Percentiles rank a stretch among this genome's conserved stretches.
These are phyloP conservation scores for Gardenia jasminoides DNA, from an alignment of 257 asterid genomes.

Conservation along the genomic window DNA sequence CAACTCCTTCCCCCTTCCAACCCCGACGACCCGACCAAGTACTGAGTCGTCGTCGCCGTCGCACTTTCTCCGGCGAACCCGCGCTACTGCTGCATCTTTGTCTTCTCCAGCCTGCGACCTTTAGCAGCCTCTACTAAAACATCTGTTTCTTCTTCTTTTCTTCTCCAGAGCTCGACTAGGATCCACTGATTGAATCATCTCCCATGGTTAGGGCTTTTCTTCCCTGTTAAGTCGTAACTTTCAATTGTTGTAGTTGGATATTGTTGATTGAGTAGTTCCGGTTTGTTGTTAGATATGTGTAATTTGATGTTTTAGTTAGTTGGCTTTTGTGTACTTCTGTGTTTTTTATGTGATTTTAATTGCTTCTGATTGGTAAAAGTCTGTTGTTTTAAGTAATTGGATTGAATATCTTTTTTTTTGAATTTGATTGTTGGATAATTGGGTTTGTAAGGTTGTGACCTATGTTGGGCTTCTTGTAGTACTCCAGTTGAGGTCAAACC, in stretches of 20 bases:
- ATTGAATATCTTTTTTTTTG: background rate
- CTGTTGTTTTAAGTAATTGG: too few relatives aligned
- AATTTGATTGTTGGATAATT: background rate
- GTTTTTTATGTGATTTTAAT: background rate
- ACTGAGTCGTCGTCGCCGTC: background rate
- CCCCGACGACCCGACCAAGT: conserved; percentile 4
- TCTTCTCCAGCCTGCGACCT: background rate
- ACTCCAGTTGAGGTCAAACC: background rate
- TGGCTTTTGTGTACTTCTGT: background rate
- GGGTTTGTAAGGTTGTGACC: background rate
- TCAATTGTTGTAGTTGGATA: background rate
- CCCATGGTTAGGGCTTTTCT: conserved; percentile 10
- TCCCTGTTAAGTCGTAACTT: background rate
- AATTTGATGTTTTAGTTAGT: background rate
- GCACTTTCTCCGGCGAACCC: background rate
- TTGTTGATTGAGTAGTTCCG: background rate
- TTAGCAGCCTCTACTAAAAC: background rate
- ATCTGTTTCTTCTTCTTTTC: too few relatives aligned
- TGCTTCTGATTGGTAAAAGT: background rate
- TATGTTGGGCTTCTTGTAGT: background rate
- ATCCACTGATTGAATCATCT: conserved; percentile 1
- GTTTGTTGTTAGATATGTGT: background rate
- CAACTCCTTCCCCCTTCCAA: background rate
- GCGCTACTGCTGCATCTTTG: background rate
- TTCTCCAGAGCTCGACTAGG: conserved; percentile 1